phyloP scores from a whole-genome alignment of 2,329 filamentous ascomycete species.

The Botrytis porri region DNA sequence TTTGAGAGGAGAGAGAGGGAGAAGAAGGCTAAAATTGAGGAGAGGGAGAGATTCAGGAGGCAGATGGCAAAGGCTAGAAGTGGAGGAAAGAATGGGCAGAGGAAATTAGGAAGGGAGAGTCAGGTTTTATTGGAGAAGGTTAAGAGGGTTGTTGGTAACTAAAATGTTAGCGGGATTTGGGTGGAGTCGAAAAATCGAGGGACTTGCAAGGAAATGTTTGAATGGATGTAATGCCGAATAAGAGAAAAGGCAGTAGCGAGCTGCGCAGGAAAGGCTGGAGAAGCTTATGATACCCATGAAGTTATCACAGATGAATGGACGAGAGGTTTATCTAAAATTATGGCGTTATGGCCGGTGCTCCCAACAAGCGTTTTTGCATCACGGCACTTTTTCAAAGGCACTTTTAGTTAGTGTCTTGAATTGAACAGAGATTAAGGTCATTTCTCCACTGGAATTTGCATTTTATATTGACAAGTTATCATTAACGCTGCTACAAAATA shows the following conservation, averaged over 20 bases:
- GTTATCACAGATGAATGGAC: neutral
- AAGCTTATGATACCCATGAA: slow-evolving; percentile 20
- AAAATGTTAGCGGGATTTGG: slow-evolving; percentile 11
- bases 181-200: neutral
- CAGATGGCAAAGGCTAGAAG: slow-evolving; percentile 50
- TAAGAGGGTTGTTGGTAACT: slow-evolving; percentile 45
- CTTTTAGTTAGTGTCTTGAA: neutral
- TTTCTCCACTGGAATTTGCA: neutral
- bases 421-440: neutral
- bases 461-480: neutral
- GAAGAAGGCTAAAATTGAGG: slow-evolving; percentile 56
- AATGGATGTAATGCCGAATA: neutral
- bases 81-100: slow-evolving; percentile 62
- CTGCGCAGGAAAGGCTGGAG: neutral
- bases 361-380: slow-evolving; percentile 11
- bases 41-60: slow-evolving; percentile 47
- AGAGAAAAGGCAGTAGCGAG: neutral
- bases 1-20: slow-evolving; percentile 54
- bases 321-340: neutral
- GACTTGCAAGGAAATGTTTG: neutral
- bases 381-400: neutral
- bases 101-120: slow-evolving; percentile 67
- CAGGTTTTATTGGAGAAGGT: slow-evolving; percentile 63
- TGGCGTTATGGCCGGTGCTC: neutral
- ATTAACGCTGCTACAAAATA: neutral